Conservation (phyloP, 768 basidiomycete genomes). For the Russula ochroleuca region DNA sequence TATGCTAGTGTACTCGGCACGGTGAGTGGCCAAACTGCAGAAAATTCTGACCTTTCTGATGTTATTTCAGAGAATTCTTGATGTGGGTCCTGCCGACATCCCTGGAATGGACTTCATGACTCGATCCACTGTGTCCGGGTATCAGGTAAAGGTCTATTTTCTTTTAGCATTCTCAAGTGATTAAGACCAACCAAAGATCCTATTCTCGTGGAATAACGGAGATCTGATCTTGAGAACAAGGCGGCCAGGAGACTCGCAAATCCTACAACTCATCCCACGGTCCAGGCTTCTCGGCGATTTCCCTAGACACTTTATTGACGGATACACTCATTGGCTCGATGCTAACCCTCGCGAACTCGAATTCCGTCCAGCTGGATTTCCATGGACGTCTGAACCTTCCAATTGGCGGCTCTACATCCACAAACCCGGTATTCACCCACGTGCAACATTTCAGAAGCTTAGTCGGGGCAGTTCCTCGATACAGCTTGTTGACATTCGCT, state of each 20-base stretch:
- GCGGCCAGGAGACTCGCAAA: not conserved
- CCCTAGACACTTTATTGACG: constrained; percentile 33
- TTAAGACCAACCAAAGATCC: not conserved
- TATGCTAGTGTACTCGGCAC: constrained; percentile 38
- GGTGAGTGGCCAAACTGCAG: constrained; percentile 17
- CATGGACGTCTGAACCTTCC: constrained; percentile 32
- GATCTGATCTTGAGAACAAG: constrained; percentile 3
- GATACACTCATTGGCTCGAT: constrained; percentile 38
- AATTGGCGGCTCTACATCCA: constrained; percentile 32
- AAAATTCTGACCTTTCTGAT: not conserved
- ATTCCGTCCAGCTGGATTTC: constrained; percentile 34
- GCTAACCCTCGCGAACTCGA: constrained; percentile 30
- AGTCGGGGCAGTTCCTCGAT: not conserved
- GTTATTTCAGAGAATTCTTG: constrained; percentile 5
- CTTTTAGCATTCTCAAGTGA: not conserved
- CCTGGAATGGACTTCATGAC: constrained; percentile 17
- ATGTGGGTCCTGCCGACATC: constrained; percentile 12
- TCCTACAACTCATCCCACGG: constrained; percentile 36
- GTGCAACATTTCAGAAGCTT: not conserved
- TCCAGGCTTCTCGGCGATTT: constrained; percentile 32
- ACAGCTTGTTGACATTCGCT: constrained; percentile 13
- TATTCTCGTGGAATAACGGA: not conserved
- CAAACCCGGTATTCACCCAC: not conserved
- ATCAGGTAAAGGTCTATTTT: not conserved
- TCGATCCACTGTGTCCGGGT: constrained; percentile 1